A percentile compares a stretch with the other conserved stretches of the same genome.
Evolutionary conservation across 2,329 filamentous ascomycete species (phyloP).

Genomic region (Leptodontidium sp.): DNA sequence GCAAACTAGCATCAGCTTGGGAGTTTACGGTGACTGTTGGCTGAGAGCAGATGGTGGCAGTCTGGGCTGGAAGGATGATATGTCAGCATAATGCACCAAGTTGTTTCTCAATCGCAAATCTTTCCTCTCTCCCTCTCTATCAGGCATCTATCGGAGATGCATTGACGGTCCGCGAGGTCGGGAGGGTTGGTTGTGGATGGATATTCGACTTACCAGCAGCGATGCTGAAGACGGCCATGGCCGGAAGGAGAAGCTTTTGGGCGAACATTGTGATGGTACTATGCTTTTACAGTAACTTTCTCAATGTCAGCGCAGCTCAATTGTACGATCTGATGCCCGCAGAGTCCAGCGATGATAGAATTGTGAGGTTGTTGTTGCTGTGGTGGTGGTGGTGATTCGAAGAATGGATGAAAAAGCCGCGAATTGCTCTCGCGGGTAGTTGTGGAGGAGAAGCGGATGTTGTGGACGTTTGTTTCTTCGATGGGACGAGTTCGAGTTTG

Average conservation of each 20-base stretch:
- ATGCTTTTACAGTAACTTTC: slow-evolving; percentile 40
- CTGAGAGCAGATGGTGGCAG: slow-evolving; percentile 40
- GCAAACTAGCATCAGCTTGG: slow-evolving; percentile 43
- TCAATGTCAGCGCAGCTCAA: slow-evolving; percentile 35
- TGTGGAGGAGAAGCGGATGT: slow-evolving; percentile 17
- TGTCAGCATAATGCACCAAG: slow-evolving; percentile 18
- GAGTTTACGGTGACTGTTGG: slow-evolving; percentile 45
- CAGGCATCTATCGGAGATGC: background rate
- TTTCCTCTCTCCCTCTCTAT: background rate
- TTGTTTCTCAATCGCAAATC: background rate
- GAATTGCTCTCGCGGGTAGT: slow-evolving; percentile 14
- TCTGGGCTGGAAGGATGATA: slow-evolving; percentile 30
- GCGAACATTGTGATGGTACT: slow-evolving; percentile 41
- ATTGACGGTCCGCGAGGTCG: slow-evolving; percentile 9
- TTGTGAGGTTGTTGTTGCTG: slow-evolving; percentile 17
- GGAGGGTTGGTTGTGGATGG: background rate
- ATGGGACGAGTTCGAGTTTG: slow-evolving; percentile 8
- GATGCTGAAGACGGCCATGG: slow-evolving; percentile 36
- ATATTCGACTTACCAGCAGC: slow-evolving; percentile 41
- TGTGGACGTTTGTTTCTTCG: background rate
- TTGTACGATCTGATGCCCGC: slow-evolving; percentile 34
- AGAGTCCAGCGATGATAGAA: slow-evolving; percentile 31
- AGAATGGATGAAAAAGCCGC: slow-evolving; percentile 32
- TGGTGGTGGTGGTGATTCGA: slow-evolving; percentile 24
- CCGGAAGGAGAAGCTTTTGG: slow-evolving; percentile 38